These are phyloP conservation scores for Microstegium vimineum DNA, from an alignment of 176 grass and related monocot species.

Conservation along the genomic window DNA sequence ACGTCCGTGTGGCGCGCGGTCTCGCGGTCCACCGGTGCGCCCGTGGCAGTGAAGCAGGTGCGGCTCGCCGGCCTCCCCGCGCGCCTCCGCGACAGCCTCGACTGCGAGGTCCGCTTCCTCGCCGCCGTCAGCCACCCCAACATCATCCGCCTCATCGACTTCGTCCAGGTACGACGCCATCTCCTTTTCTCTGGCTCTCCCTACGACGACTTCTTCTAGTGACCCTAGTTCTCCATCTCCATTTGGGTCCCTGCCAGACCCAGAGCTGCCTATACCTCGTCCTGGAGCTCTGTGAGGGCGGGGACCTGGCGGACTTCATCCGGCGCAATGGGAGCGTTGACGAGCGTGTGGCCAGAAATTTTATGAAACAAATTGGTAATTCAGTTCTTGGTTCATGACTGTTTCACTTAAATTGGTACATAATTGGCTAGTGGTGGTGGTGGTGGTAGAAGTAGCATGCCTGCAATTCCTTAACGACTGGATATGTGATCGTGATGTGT, in stretches of 20 bases:
- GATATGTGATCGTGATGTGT: neutral
- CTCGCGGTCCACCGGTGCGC: neutral
- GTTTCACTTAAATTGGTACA: neutral
- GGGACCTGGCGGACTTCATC: conserved; percentile 43
- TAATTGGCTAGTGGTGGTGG: neutral
- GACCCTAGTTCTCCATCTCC: neutral
- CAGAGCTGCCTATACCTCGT: conserved; percentile 43
- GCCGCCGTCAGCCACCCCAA: conserved; percentile 54
- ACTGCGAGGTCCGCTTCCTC: conserved; percentile 60
- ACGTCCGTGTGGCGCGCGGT: conserved; percentile 39
- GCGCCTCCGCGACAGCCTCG: conserved; percentile 50
- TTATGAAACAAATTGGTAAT: conserved; percentile 51
- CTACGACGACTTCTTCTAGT: neutral
- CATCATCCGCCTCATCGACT: conserved; percentile 56
- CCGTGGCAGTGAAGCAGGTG: conserved; percentile 65
- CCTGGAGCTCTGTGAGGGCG: conserved; percentile 47
- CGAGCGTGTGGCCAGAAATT: conserved; percentile 43
- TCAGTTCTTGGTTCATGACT: neutral
- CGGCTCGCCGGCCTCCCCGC: conserved; percentile 35
- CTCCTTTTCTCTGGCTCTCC: neutral
- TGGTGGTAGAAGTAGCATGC: neutral
- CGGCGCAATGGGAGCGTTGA: conserved; percentile 22
- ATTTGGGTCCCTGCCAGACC: conserved; percentile 10
- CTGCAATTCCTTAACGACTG: neutral
- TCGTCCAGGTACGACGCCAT: conserved; percentile 25